These are phyloP conservation scores for Podila minutissima DNA, from an alignment of 192 early-diverging fungal species.

Conservation along the genomic window DNA sequence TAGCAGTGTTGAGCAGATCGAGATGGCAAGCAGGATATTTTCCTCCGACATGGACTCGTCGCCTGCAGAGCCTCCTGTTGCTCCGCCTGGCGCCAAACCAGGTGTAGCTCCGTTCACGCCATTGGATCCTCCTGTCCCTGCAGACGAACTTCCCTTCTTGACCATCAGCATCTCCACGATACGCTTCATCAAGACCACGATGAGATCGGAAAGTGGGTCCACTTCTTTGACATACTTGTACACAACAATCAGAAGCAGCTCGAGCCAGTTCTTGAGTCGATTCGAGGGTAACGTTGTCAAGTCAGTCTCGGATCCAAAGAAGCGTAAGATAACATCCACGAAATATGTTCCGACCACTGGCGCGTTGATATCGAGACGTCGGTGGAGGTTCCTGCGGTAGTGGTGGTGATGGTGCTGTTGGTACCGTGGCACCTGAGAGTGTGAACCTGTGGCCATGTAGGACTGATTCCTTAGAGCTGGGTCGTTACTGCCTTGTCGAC, in stretches of 20 bases:
- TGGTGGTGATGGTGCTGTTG: conserved; percentile 47
- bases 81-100: not conserved
- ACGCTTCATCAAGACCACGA: conserved; percentile 45
- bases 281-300: conserved; percentile 54
- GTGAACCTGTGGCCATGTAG: too few relatives aligned
- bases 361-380: conserved; percentile 25
- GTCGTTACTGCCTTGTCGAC: not conserved
- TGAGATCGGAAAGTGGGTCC: conserved; percentile 36
- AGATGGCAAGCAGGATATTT: conserved; percentile 63
- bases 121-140: not conserved
- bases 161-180: conserved; percentile 47
- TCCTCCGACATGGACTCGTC: conserved; percentile 57
- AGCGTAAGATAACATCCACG: conserved; percentile 63
- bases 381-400: conserved; percentile 21
- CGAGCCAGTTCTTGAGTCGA: conserved; percentile 64
- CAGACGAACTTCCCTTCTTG: conserved; percentile 9
- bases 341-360: conserved; percentile 57
- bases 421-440: conserved; percentile 4
- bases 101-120: not conserved
- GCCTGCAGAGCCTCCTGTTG: not conserved
- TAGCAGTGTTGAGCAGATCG: conserved; percentile 60
- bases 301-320: conserved; percentile 61
- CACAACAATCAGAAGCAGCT: conserved; percentile 63
- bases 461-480: not conserved
- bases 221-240: conserved; percentile 59